Percentiles rank a stretch among this genome's conserved stretches.
Conservation (phyloP, 371 early-diverging fungal species). For the Blakeslea trispora region DNA sequence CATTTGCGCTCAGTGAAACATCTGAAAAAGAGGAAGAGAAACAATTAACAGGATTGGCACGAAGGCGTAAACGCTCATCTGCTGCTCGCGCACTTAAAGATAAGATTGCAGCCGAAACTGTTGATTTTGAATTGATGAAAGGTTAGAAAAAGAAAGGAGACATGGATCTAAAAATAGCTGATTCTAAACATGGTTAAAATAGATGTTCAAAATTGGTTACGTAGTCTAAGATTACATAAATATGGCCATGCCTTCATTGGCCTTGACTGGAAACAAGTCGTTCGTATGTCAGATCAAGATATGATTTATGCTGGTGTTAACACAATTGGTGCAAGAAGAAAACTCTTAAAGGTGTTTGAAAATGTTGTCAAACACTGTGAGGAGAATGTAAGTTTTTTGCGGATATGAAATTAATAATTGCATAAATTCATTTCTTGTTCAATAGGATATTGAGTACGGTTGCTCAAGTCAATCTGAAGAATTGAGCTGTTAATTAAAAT, state of each 20-base stretch:
- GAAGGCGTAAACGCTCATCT: slow-evolving; percentile 51
- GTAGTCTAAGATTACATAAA: slow-evolving; percentile 92
- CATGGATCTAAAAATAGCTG: background rate
- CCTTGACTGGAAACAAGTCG: slow-evolving; percentile 85
- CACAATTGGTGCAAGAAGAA: slow-evolving; percentile 93
- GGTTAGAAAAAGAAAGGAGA: slow-evolving; percentile 41
- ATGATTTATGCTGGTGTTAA: slow-evolving; percentile 85
- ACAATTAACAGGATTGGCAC: slow-evolving; percentile 44
- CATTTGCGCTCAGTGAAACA: background rate
- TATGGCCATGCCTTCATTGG: slow-evolving; percentile 88
- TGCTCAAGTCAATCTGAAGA: too few species aligned
- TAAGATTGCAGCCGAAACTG: slow-evolving; percentile 78
- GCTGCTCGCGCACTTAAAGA: slow-evolving; percentile 65
- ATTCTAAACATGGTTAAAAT: slow-evolving; percentile 3
- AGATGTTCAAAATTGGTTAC: slow-evolving; percentile 94
- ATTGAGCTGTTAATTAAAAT: too few species aligned
- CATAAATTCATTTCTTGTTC: background rate
- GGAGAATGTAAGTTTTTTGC: slow-evolving; percentile 46
- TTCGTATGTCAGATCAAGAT: slow-evolving; percentile 83
- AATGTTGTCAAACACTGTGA: slow-evolving; percentile 63
- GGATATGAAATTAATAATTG: background rate
- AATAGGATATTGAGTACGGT: slow-evolving; percentile 18
- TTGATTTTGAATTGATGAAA: slow-evolving; percentile 77
- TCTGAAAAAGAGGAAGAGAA: slow-evolving; percentile 30
- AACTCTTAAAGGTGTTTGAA: slow-evolving; percentile 95